Conservation (phyloP, 345 rosid genomes). For the Pseudoturritis turrita region DNA sequence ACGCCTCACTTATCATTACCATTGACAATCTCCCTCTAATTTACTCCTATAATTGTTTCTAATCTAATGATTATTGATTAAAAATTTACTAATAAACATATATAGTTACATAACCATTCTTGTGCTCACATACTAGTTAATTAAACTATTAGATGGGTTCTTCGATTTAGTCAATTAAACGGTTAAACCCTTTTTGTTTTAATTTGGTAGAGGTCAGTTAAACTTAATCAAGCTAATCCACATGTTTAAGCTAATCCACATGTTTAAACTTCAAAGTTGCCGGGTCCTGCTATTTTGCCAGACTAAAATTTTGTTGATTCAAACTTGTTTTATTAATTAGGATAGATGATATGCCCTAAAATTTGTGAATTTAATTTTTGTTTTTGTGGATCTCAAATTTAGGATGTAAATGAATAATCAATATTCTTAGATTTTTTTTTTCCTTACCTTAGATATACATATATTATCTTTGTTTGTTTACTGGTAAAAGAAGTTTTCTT, state of each 20-base stretch:
- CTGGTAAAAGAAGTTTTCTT: constrained; percentile 26
- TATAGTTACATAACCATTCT: background rate
- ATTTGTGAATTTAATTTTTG: background rate
- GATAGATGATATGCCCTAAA: background rate
- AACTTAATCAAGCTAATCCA: background rate
- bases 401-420: background rate
- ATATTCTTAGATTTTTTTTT: background rate
- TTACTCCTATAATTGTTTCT: background rate
- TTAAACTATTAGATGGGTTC: background rate
- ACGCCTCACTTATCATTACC: constrained; percentile 28
- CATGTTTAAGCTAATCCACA: background rate
- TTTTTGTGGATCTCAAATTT: background rate
- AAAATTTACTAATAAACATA: background rate
- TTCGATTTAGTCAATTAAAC: background rate
- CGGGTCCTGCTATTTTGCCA: background rate
- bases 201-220: background rate
- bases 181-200: background rate
- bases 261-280: background rate
- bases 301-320: background rate
- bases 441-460: background rate
- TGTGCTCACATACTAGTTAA: background rate
- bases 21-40: constrained; percentile 26
- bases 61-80: background rate
- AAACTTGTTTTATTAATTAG: background rate
- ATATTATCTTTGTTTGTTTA: constrained; percentile 12